Conservation (phyloP, 129 eudicot species). For the Lactuca saligna region DNA sequence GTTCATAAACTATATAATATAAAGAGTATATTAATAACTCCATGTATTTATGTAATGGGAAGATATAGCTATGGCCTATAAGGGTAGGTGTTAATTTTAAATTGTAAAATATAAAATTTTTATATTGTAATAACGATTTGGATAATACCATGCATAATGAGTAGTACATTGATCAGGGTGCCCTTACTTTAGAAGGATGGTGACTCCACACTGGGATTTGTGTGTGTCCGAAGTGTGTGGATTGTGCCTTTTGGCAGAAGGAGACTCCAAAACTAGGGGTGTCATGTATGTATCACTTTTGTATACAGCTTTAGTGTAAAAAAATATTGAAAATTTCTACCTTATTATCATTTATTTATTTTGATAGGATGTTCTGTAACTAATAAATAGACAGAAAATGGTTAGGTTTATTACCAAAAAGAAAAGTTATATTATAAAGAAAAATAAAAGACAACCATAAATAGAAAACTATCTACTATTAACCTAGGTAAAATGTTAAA, state of each 20-base stretch:
- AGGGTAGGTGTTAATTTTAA: too few relatives aligned
- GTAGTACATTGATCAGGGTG: constrained; percentile 11
- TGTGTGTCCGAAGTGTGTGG: constrained; percentile 29
- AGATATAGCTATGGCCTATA: neutral
- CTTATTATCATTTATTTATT: too few relatives aligned
- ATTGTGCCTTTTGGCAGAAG: constrained; percentile 24
- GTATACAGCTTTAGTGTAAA: neutral
- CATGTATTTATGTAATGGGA: neutral
- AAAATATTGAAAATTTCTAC: neutral
- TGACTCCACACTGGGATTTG: constrained; percentile 41
- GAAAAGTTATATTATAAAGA: too few relatives aligned
- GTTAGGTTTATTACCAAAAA: too few relatives aligned
- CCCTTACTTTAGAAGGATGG: constrained; percentile 55
- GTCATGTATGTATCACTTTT: constrained; percentile 1
- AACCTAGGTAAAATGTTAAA: too few relatives aligned
- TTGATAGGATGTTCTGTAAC: too few relatives aligned
- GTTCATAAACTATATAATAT: too few relatives aligned
- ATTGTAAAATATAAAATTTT: neutral
- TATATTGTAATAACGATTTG: neutral
- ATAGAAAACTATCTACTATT: too few relatives aligned
- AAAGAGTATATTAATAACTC: too few relatives aligned
- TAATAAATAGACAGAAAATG: too few relatives aligned
- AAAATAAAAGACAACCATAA: too few relatives aligned
- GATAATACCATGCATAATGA: neutral
- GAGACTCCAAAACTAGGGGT: constrained; percentile 8